Conservation (phyloP, 2,329 filamentous ascomycete species). For the Penicillium sclerotigenum region DNA sequence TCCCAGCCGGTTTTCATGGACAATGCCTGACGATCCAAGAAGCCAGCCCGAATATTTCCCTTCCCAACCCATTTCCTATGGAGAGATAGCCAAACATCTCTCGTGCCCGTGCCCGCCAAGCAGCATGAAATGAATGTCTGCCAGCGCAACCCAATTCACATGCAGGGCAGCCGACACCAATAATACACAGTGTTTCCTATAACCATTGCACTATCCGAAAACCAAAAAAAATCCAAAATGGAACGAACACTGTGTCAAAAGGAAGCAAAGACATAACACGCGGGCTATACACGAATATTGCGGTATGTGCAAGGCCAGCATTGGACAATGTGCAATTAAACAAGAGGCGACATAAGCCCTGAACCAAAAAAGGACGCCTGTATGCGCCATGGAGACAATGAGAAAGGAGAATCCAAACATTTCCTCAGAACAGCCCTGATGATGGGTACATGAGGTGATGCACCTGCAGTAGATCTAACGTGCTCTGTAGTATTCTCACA, state of each 20-base stretch:
- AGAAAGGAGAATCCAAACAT: neutral
- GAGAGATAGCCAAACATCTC: slow-evolving; percentile 2
- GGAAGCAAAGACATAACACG: neutral
- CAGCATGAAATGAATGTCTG: slow-evolving; percentile 12
- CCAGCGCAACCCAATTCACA: slow-evolving; percentile 7
- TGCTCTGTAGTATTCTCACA: slow-evolving; percentile 26
- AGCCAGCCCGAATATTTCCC: slow-evolving; percentile 5
- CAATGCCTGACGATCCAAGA: slow-evolving; percentile 19
- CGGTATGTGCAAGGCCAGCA: slow-evolving; percentile 2
- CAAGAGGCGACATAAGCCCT: slow-evolving; percentile 6
- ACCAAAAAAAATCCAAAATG: neutral
- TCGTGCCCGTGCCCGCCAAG: slow-evolving; percentile 22
- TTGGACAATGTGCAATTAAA: slow-evolving; percentile 7
- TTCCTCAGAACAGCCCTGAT: neutral
- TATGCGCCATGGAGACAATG: neutral
- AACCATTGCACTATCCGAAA: neutral
- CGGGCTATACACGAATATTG: neutral
- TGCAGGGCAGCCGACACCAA: slow-evolving; percentile 5
- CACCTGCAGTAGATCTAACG: neutral
- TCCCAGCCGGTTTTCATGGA: slow-evolving; percentile 14
- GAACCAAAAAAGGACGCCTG: neutral
- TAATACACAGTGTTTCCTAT: slow-evolving; percentile 17
- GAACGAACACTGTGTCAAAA: neutral
- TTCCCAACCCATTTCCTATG: neutral
- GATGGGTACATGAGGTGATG: neutral